Evolutionary conservation across 2,329 filamentous ascomycete genomes (phyloP).

Genomic region (Beauveria australis): DNA sequence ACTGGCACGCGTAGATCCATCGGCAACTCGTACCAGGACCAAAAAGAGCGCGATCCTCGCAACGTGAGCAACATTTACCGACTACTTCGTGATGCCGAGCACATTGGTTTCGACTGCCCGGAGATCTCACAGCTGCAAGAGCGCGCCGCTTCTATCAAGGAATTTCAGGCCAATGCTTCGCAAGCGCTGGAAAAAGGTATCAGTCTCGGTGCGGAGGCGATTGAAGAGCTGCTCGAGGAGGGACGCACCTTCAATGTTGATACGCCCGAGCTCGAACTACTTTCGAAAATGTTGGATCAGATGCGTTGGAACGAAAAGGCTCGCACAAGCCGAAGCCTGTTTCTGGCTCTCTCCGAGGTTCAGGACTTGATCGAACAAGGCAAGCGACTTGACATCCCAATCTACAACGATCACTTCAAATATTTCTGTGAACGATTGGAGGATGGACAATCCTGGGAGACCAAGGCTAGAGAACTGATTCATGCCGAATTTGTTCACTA

Average conservation of each 20-base stretch:
- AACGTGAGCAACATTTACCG: conserved; percentile 84
- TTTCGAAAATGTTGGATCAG: conserved; percentile 75
- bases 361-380: conserved; percentile 70
- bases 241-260: conserved; percentile 87
- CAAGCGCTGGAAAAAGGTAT: conserved; percentile 59
- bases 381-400: conserved; percentile 65
- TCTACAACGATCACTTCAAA: conserved; percentile 70
- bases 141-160: conserved; percentile 73
- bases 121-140: conserved; percentile 83
- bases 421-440: conserved; percentile 68
- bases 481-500: conserved; percentile 88
- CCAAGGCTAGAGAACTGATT: conserved; percentile 87
- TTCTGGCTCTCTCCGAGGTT: conserved; percentile 71
- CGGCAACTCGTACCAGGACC: conserved; percentile 46
- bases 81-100: conserved; percentile 73
- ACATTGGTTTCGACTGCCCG: conserved; percentile 85
- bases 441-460: conserved; percentile 81
- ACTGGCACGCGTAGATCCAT: conserved; percentile 64
- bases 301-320: conserved; percentile 84
- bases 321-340: conserved; percentile 51
- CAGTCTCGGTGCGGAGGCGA: conserved; percentile 58
- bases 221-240: conserved; percentile 85
- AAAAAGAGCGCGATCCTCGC: conserved; percentile 77
- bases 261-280: conserved; percentile 74
- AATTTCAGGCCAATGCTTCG: conserved; percentile 72